A percentile compares a stretch with the other conserved stretches of the same genome.
These are phyloP conservation scores for Filobasidium wieringae DNA, from an alignment of 768 basidiomycete genomes.

Conservation along the genomic window DNA sequence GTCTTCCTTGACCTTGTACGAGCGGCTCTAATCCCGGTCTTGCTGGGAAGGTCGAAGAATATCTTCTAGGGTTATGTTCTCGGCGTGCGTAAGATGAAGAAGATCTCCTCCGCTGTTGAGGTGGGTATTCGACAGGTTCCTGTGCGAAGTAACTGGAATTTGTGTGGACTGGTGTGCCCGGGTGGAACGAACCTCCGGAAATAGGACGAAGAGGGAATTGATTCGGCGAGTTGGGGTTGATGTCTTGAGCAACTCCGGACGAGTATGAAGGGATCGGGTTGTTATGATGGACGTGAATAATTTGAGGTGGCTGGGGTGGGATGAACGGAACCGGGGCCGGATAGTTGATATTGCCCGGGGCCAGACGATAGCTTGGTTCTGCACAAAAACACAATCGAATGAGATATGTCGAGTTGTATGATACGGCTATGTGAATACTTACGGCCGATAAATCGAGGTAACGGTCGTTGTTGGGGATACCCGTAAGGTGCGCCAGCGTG, in stretches of 20 bases:
- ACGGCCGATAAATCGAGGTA: background rate
- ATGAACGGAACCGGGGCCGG: background rate
- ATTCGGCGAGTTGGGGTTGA: too few species aligned
- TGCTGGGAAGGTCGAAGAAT: background rate
- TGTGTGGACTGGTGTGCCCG: background rate
- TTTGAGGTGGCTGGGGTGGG: background rate
- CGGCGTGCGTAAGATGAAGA: background rate
- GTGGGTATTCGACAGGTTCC: background rate
- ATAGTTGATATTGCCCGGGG: background rate
- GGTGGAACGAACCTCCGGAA: background rate
- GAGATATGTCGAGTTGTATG: too few species aligned
- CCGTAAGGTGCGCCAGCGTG: background rate
- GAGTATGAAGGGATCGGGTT: background rate
- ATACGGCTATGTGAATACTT: too few species aligned
- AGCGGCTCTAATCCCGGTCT: background rate
- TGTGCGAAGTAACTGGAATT: background rate
- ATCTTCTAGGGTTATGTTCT: background rate
- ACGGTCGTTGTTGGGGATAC: background rate
- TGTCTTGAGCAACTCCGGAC: too few species aligned
- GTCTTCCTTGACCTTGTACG: too few species aligned
- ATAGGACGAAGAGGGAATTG: background rate
- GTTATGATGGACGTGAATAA: background rate
- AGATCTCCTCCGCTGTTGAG: background rate
- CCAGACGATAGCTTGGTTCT: too few species aligned
- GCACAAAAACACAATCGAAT: too few species aligned